phyloP scores from a whole-genome alignment of 495 filamentous ascomycete genomes.

The Talaromyces wortmannii region DNA sequence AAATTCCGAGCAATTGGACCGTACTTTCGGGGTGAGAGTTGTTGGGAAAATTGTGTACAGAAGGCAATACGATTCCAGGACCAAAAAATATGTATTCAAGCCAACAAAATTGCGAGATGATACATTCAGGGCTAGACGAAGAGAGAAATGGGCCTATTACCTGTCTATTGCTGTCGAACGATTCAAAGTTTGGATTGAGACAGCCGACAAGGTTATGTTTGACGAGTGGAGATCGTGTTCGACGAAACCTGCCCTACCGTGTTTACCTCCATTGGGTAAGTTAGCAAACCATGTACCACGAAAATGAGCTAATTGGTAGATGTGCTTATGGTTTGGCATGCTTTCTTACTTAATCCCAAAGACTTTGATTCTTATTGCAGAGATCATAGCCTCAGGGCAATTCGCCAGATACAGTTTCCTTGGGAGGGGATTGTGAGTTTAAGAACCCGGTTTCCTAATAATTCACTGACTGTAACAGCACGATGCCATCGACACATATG shows the following conservation, averaged over 20 bases:
- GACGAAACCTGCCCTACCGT: background rate
- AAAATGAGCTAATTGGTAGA: slow-evolving; percentile 8
- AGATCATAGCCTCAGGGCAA: background rate
- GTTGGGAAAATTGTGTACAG: background rate
- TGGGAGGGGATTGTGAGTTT: slow-evolving; percentile 16
- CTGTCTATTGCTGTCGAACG: slow-evolving; percentile 10
- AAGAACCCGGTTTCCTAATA: background rate
- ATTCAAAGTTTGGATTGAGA: slow-evolving; percentile 11
- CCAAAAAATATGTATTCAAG: background rate
- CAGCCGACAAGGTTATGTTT: background rate
- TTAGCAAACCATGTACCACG: background rate
- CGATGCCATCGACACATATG: background rate
- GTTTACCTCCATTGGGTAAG: slow-evolving; percentile 3
- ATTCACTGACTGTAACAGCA: background rate
- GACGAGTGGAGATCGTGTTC: background rate
- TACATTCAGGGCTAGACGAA: slow-evolving; percentile 3
- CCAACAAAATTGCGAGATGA: slow-evolving; percentile 6
- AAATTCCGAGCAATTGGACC: slow-evolving; percentile 5
- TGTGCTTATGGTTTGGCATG: slow-evolving; percentile 18
- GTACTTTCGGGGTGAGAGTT: slow-evolving; percentile 3
- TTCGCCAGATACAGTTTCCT: slow-evolving; percentile 9
- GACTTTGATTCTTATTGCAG: slow-evolving; percentile 7
- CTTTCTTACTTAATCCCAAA: slow-evolving; percentile 12
- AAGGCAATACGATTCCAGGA: background rate
- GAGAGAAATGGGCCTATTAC: slow-evolving; percentile 13